Evolutionary conservation across 2,329 filamentous ascomycete species (phyloP).

Genomic region (Grosmannia serpens): DNA sequence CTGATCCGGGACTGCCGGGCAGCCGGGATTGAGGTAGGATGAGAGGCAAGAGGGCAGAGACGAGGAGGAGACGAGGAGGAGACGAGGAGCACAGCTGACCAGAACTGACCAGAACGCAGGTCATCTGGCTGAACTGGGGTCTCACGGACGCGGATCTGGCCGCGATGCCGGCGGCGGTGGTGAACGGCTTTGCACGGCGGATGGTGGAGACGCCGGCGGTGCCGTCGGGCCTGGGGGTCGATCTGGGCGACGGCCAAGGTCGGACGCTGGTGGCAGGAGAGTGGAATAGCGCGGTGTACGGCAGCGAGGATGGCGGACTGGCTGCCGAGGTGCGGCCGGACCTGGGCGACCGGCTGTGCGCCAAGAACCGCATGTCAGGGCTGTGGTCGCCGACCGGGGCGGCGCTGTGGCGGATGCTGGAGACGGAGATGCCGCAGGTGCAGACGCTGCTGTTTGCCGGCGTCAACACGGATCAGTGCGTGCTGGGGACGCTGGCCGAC

Average conservation of each 20-base stretch:
- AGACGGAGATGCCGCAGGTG: constrained; percentile 18
- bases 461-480: constrained; percentile 52
- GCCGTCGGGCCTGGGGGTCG: constrained; percentile 29
- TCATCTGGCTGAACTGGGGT: constrained; percentile 42
- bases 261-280: constrained; percentile 36
- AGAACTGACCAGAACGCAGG: neutral
- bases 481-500: constrained; percentile 42
- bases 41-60: neutral
- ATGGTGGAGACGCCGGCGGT: constrained; percentile 15
- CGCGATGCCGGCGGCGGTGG: constrained; percentile 35
- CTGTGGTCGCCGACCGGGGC: constrained; percentile 38
- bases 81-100: neutral
- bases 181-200: constrained; percentile 34
- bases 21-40: constrained; percentile 36
- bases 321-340: constrained; percentile 20
- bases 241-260: constrained; percentile 31
- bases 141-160: constrained; percentile 38
- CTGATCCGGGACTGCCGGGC: constrained; percentile 34
- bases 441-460: constrained; percentile 44
- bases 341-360: constrained; percentile 34
- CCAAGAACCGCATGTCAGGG: constrained; percentile 48
- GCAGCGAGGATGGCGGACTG: constrained; percentile 21
- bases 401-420: constrained; percentile 29
- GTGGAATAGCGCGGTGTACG: constrained; percentile 44
- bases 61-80: neutral